Evolutionary conservation across 2,329 filamentous ascomycete species (phyloP).

Genomic region (Paraphoma sp.): DNA sequence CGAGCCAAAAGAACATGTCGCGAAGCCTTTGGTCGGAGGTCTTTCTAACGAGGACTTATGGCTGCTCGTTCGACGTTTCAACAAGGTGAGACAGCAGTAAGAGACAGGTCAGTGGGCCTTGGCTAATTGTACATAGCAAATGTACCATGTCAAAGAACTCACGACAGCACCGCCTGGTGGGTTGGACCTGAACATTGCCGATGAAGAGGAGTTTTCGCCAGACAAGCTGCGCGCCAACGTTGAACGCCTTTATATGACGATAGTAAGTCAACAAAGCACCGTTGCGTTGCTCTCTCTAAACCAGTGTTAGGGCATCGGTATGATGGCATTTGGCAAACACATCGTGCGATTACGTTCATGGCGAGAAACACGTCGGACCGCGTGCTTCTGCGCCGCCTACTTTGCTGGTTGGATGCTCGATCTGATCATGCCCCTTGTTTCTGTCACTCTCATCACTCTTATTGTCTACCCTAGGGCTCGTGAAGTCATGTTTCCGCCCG

Average conservation of each 20-base stretch:
- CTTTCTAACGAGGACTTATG: slow-evolving; percentile 76
- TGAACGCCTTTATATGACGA: slow-evolving; percentile 82
- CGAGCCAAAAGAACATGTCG: slow-evolving; percentile 62
- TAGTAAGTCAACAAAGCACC: slow-evolving; percentile 49
- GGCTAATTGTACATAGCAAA: slow-evolving; percentile 56
- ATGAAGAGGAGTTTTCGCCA: slow-evolving; percentile 84
- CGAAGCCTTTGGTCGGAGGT: slow-evolving; percentile 69
- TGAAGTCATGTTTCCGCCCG: slow-evolving; percentile 73
- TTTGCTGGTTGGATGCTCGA: slow-evolving; percentile 75
- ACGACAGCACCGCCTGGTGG: slow-evolving; percentile 66
- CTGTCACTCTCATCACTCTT: slow-evolving; percentile 67
- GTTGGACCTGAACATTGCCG: slow-evolving; percentile 79
- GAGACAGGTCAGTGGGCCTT: no score
- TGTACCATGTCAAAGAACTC: slow-evolving; percentile 74
- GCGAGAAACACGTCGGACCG: slow-evolving; percentile 74
- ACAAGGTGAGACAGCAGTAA: slow-evolving; percentile 61
- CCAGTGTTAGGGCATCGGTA: slow-evolving; percentile 58
- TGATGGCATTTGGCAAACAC: slow-evolving; percentile 74
- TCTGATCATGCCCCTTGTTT: slow-evolving; percentile 68
- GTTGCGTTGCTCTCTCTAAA: slow-evolving; percentile 7
- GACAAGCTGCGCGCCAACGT: slow-evolving; percentile 81
- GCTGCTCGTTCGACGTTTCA: slow-evolving; percentile 74
- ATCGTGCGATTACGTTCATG: slow-evolving; percentile 79
- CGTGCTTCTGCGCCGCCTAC: slow-evolving; percentile 68
- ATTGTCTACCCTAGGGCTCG: slow-evolving; percentile 71